These are phyloP conservation scores for Pholiota microspora DNA, from an alignment of 768 basidiomycete species.

Conservation along the genomic window DNA sequence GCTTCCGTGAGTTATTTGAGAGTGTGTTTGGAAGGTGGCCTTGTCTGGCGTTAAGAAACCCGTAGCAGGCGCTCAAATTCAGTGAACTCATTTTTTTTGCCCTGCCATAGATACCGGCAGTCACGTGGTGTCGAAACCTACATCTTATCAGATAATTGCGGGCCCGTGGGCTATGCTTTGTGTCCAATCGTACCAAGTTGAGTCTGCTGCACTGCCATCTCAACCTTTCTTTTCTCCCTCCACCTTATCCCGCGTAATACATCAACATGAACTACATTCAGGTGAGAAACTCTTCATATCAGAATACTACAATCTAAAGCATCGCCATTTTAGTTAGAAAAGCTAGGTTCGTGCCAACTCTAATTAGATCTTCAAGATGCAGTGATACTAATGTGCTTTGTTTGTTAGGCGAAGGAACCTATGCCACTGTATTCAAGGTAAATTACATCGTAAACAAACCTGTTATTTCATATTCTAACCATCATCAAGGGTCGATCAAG, in stretches of 20 bases:
- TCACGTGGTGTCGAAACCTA: neutral
- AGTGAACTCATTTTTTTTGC: constrained; percentile 4
- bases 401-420: constrained; percentile 84
- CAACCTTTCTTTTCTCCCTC: neutral
- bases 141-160: constrained; percentile 13
- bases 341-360: constrained; percentile 55
- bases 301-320: constrained; percentile 3
- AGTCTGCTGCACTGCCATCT: too few species aligned
- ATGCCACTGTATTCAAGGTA: constrained; percentile 97
- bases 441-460: constrained; percentile 8
- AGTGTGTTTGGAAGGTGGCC: neutral
- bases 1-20: neutral
- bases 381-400: constrained; percentile 34
- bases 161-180: too few species aligned
- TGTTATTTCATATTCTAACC: neutral
- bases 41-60: neutral
- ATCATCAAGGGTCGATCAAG: constrained; percentile 78
- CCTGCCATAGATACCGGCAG: neutral
- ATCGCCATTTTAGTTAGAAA: constrained; percentile 65
- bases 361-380: neutral
- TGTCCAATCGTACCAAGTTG: too few species aligned
- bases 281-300: constrained; percentile 26
- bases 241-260: constrained; percentile 6
- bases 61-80: neutral
- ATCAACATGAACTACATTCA: constrained; percentile 53